Evolutionary conservation across 306 rosid species (phyloP).

Genomic region (Cyamopsis tetragonoloba): DNA sequence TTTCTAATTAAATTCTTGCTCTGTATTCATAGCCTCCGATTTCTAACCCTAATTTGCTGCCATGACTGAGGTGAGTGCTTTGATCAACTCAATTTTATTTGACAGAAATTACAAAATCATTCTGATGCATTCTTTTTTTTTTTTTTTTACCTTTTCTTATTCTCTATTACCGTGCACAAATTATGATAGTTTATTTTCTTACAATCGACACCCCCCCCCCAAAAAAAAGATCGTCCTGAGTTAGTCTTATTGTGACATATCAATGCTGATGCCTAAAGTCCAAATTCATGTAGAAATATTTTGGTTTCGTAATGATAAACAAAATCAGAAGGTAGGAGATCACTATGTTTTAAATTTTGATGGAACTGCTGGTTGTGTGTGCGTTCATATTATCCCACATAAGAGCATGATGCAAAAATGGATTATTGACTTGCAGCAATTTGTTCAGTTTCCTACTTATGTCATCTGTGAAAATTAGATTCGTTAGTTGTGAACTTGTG

Average conservation of each 20-base stretch:
- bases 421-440: not conserved
- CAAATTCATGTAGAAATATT: not conserved
- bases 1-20: not conserved
- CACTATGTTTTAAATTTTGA: not conserved
- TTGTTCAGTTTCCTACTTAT: not conserved
- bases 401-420: not conserved
- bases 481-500: not conserved
- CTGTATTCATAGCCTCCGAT: not conserved
- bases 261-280: not conserved
- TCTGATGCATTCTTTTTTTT: not conserved
- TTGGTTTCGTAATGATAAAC: not conserved
- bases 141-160: too few relatives aligned
- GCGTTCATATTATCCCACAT: not conserved
- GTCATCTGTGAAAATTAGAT: not conserved
- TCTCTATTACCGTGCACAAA: not conserved
- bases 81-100: not conserved
- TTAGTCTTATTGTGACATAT: not conserved
- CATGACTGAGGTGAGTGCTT: slow-evolving; percentile 68
- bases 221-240: not conserved
- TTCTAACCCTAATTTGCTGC: slow-evolving; percentile 39
- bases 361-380: not conserved
- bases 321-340: not conserved
- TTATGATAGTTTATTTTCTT: not conserved
- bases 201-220: not conserved
- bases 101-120: not conserved